Conservation (phyloP, 306 rosid genomes). For the Fragaria iinumae region DNA sequence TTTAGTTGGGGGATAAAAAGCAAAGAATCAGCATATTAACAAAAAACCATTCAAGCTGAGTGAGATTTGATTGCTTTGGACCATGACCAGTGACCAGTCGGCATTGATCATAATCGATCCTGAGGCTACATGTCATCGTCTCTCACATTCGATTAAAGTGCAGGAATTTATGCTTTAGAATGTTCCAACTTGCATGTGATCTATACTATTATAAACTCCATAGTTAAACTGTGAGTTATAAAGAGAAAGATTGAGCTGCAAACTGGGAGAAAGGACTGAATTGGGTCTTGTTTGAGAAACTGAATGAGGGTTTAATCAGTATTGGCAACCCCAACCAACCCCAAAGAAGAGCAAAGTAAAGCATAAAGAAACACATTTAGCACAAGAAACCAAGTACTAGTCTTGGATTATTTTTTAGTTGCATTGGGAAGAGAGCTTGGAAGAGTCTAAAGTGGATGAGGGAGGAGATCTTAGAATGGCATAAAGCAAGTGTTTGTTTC, state of each 20-base stretch:
- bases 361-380: conserved; percentile 53
- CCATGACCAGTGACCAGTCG: conserved; percentile 64
- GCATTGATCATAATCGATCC: conserved; percentile 29
- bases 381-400: conserved; percentile 48
- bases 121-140: conserved; percentile 47
- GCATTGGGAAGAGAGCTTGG: conserved; percentile 88
- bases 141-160: conserved; percentile 55
- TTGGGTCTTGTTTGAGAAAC: conserved; percentile 16
- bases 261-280: not conserved
- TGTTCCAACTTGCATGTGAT: conserved; percentile 63
- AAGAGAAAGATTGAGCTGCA: conserved; percentile 28
- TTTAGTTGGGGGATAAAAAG: conserved; percentile 59
- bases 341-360: conserved; percentile 46
- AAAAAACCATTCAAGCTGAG: conserved; percentile 39
- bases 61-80: conserved; percentile 35
- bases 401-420: conserved; percentile 49
- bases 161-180: conserved; percentile 67
- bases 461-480: conserved; percentile 62
- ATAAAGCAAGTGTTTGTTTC: conserved; percentile 86
- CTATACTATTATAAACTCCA: conserved; percentile 22
- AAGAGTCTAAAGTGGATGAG: conserved; percentile 60
- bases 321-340: conserved; percentile 16
- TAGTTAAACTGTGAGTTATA: not conserved
- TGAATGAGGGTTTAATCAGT: conserved; percentile 21
- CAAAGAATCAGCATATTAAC: conserved; percentile 35